These are phyloP conservation scores for Trifolium fragiferum DNA, from an alignment of 306 rosid genomes.

Conservation along the genomic window DNA sequence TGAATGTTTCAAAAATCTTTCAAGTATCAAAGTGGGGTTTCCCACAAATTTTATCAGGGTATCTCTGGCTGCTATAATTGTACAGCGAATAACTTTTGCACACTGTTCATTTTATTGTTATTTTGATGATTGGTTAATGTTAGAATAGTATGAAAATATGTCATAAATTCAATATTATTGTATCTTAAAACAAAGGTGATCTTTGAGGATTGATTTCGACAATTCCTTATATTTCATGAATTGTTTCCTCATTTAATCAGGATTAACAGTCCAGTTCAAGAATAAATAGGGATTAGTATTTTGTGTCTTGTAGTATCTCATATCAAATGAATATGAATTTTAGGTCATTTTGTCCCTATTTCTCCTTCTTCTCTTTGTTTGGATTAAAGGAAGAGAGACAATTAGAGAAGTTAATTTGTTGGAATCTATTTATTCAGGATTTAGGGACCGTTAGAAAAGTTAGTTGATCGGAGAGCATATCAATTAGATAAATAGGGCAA, in stretches of 20 bases:
- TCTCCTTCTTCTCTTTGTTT: conserved; percentile 6
- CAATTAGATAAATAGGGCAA: not conserved
- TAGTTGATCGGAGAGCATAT: not conserved
- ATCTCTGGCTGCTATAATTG: conserved; percentile 19
- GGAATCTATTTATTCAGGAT: not conserved
- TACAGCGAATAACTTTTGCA: not conserved
- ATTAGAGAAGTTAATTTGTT: conserved; percentile 7
- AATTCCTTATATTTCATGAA: conserved; percentile 11
- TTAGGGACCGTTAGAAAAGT: not conserved
- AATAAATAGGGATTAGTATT: not conserved
- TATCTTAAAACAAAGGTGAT: not conserved
- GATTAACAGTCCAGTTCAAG: not conserved
- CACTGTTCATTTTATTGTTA: conserved; percentile 16
- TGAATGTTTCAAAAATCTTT: conserved; percentile 32
- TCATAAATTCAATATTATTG: not conserved
- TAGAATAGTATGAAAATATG: not conserved
- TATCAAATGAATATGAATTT: conserved; percentile 13
- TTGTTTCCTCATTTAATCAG: not conserved
- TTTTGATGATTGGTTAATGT: conserved; percentile 9
- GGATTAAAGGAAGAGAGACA: not conserved
- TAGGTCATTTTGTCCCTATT: not conserved
- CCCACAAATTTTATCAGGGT: not conserved
- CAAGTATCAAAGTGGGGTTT: conserved; percentile 5
- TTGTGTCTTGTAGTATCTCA: not conserved
- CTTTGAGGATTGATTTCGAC: not conserved